Percentiles rank a stretch among this genome's conserved stretches.
Evolutionary conservation across 331 rosid genomes (phyloP).

Genomic region (Saraca asoca): DNA sequence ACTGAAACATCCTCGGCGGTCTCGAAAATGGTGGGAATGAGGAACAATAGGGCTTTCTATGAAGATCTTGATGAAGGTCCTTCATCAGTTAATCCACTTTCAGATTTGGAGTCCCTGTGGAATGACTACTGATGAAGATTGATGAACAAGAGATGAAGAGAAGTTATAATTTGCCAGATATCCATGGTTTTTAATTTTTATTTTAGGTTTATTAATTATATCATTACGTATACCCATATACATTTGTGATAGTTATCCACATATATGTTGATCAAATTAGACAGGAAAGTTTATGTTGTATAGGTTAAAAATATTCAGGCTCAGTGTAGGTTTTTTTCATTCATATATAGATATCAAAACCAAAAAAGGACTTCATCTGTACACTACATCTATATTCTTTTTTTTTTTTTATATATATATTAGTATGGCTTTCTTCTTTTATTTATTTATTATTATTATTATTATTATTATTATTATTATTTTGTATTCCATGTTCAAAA

Average conservation of each 20-base stretch:
- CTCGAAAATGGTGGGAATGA: conserved; percentile 56
- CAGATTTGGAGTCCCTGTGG: conserved; percentile 66
- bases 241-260: neutral
- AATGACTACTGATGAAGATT: conserved; percentile 44
- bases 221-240: no score
- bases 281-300: conserved; percentile 36
- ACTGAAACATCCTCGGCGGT: conserved; percentile 65
- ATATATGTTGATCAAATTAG: conserved; percentile 30
- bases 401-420: no score
- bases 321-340: conserved; percentile 31
- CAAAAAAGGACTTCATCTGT: conserved; percentile 42
- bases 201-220: neutral
- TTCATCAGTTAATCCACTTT: conserved; percentile 48
- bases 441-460: neutral
- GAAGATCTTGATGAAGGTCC: conserved; percentile 51
- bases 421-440: conserved; percentile 43
- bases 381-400: conserved; percentile 55
- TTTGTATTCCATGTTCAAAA: no score
- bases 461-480: no score
- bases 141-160: neutral
- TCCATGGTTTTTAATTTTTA: conserved; percentile 35
- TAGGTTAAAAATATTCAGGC: conserved; percentile 47
- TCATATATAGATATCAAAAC: conserved; percentile 32
- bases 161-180: conserved; percentile 31
- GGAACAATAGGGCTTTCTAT: conserved; percentile 41